Conservation (phyloP, 2,329 filamentous ascomycete species). For the Magnaporthiopsis poae region DNA sequence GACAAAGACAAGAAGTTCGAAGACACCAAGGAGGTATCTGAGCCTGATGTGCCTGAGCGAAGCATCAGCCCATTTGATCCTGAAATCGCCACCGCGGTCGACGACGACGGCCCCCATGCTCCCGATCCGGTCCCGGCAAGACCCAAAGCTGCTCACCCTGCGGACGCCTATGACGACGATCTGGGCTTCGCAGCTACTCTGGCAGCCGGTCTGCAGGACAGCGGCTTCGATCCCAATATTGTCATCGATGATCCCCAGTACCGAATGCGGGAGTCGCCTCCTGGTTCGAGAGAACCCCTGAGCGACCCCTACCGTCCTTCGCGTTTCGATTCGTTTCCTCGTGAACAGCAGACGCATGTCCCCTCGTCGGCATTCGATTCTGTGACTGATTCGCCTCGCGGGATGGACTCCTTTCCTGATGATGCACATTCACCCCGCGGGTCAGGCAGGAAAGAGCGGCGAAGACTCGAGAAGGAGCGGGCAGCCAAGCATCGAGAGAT, state of each 20-base stretch:
- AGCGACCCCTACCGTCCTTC: constrained; percentile 35
- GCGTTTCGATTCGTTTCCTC: constrained; percentile 24
- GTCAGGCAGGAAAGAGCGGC: constrained; percentile 20
- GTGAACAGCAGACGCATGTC: background rate
- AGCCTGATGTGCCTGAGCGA: background rate
- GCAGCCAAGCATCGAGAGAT: background rate
- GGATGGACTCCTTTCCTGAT: background rate
- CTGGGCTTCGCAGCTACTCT: constrained; percentile 60
- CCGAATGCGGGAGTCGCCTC: constrained; percentile 53
- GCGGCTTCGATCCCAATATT: constrained; percentile 61
- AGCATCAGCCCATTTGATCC: constrained; percentile 3
- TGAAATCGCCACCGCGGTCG: background rate
- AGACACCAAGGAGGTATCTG: constrained; percentile 1
- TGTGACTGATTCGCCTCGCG: background rate
- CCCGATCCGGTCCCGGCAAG: constrained; percentile 48
- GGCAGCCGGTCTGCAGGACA: constrained; percentile 57
- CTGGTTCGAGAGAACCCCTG: constrained; percentile 41
- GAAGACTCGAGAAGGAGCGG: constrained; percentile 1
- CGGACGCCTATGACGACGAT: constrained; percentile 58
- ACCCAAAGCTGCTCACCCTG: constrained; percentile 42
- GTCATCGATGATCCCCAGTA: constrained; percentile 58
- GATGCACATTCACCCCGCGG: constrained; percentile 10
- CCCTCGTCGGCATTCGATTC: background rate
- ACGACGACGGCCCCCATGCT: constrained; percentile 35
- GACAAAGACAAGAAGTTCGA: constrained; percentile 9